Conservation (phyloP, 257 asterid species). For the Ajuga chamaepitys region DNA sequence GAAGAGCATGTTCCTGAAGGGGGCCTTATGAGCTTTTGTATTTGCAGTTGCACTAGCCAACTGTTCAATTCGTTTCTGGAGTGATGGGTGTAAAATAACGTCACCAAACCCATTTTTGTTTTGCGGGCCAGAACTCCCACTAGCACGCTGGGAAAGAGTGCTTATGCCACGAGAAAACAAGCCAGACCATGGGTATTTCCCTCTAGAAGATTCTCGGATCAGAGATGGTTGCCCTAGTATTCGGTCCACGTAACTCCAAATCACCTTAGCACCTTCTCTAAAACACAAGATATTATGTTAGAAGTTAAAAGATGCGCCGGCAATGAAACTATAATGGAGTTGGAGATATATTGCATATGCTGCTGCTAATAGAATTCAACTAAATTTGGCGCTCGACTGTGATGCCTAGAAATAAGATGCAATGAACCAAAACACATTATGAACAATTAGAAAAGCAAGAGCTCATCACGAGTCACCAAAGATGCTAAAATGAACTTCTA, state of each 20-base stretch:
- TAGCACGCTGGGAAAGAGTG: constrained; percentile 35
- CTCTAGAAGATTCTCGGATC: constrained; percentile 93
- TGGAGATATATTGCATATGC: too few relatives aligned
- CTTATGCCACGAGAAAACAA: constrained; percentile 48
- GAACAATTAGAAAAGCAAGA: not conserved
- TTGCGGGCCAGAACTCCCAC: constrained; percentile 30
- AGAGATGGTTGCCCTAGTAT: constrained; percentile 94
- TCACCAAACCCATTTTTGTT: constrained; percentile 70
- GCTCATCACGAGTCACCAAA: not conserved
- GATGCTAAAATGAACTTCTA: not conserved
- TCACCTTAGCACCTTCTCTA: constrained; percentile 94
- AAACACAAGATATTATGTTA: constrained; percentile 19
- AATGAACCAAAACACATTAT: not conserved
- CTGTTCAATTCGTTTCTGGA: constrained; percentile 69
- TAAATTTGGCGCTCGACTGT: not conserved
- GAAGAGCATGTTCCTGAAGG: constrained; percentile 90
- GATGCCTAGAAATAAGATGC: not conserved
- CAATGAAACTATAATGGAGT: not conserved
- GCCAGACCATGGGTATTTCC: constrained; percentile 96
- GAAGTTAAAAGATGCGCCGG: not conserved
- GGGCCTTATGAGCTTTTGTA: constrained; percentile 88
- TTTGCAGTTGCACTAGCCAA: constrained; percentile 81
- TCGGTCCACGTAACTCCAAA: constrained; percentile 95
- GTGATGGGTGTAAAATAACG: constrained; percentile 80
- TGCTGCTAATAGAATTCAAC: not conserved